Evolutionary conservation across 495 filamentous ascomycete genomes (phyloP), one percentile per base, ranked within the genome.

Genomic region (Xylaria intraflava): DNA sequence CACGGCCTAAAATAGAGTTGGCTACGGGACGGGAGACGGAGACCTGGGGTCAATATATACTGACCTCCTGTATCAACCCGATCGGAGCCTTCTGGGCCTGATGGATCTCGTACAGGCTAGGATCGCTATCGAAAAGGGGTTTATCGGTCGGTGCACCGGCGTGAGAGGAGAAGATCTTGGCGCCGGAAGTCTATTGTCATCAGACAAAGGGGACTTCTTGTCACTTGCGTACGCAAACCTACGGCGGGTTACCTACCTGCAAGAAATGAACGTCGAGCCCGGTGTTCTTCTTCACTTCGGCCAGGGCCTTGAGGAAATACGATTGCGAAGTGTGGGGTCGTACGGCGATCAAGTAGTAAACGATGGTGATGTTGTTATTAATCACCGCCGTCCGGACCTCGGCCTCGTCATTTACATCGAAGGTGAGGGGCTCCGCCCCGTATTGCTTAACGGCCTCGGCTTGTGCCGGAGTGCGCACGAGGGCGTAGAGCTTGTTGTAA

Each of bases 231-330:
- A 33, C 14, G 11, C 11, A 11, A 33, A n/a, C n/a, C n/a, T 35
- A 11, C 12, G 8, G 30, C 14, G 26, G 26, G 19, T 17, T 29
- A 51, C 65, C 57, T 24, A 74, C 75, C 35, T 73, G 67, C 33
- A 78, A 46, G 43, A 76, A 72, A 53, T 76, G 72, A 6, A 76
- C 73, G 0, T 71, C 62, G 9, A 52, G 48, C 6, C 69, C 73
- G 0, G 68, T 75, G 2, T 57, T 48, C 30, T 62, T 57, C 58
- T 69, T 70, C 7, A 78, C 71, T 31, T 73, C 55, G 0, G 59
- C 67, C 22, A 78, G 64, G 0, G 70, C 75, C 35, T 68, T 49
- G 49, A 78, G 74, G 58, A 78, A 69, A 35, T 56, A 41, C 0
- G 46, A 35, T 17, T 67, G 71, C 30, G 46, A 14, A 0, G 56